Evolutionary conservation across 1,284 basidiomycete genomes (phyloP), one percentile per base, ranked within the genome.

Genomic region (Neotropicomus parvogracilis): DNA sequence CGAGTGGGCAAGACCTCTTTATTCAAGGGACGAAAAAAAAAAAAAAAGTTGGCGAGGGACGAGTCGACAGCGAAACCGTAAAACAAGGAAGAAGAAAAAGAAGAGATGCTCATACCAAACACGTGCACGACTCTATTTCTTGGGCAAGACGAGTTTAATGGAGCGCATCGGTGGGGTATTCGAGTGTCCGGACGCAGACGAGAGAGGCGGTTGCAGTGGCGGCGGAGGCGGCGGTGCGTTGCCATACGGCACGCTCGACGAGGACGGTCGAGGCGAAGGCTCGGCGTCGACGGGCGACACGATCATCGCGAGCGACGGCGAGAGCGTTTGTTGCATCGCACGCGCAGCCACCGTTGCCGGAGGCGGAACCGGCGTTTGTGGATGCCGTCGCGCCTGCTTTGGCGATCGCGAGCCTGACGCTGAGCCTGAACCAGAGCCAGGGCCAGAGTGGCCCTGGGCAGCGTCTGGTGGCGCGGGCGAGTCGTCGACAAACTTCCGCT

Each of bases 401-500:
- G 61, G 58, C 38, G 69, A 66, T 24, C 66, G 54, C 21, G 64
- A 60, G 1, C 54, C 58, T 1, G 60, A 58, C 4, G 51, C 50
- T 0, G 46, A 56, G 1, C 48, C 38, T 5, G 56, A 53, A 14
- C 35, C 44, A 1, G 57, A 59, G 28, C 40, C 21, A 27, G 57
- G 29, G 2, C 48, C 56, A 20, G 59, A 35, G 10, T 48, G 26
- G 54, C 59, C 29, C 3, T 48, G 46, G 14, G 44, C 7, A 6
- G 46, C 9, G 11, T 60, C 59, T 2, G 58, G 59, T 13, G 62
- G 59, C 0, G 64, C 57, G 6, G 67, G 61, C 4, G 60, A 55
- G 36, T 74, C 73, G 19, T 75, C 73, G 4, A 65, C 66, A 40
- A 73, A 73, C 54, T 75, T 74, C 26, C 73, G 72, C 55, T 74